These are phyloP conservation scores for Sugiyamaella marilandica DNA, from an alignment of 805 yeast genomes.

Conservation along the genomic window DNA sequence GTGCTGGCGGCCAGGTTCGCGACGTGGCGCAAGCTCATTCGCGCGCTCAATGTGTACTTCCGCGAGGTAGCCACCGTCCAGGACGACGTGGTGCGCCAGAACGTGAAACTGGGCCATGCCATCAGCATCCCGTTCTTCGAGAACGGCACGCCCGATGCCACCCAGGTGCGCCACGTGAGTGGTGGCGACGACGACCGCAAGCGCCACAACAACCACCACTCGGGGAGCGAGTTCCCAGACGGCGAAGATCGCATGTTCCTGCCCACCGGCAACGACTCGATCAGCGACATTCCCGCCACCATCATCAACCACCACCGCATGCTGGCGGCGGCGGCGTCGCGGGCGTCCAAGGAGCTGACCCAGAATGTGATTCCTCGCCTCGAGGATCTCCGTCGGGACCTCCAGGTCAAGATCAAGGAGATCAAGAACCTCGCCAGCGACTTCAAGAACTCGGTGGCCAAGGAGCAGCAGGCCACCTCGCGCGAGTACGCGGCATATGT, in stretches of 20 bases:
- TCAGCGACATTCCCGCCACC: slow-evolving; percentile 75
- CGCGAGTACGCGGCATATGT: slow-evolving; percentile 48
- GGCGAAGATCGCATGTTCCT: slow-evolving; percentile 49
- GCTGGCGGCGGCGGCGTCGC: slow-evolving; percentile 53
- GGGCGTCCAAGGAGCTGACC: slow-evolving; percentile 56
- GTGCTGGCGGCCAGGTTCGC: slow-evolving; percentile 75
- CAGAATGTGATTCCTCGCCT: slow-evolving; percentile 60
- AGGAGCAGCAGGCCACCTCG: slow-evolving; percentile 66
- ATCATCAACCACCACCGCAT: slow-evolving; percentile 61
- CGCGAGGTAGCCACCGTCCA: slow-evolving; percentile 78
- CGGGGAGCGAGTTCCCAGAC: slow-evolving; percentile 28
- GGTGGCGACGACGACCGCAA: slow-evolving; percentile 2
- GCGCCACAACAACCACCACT: background rate
- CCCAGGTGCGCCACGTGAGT: slow-evolving; percentile 14
- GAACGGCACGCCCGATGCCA: slow-evolving; percentile 29
- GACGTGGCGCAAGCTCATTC: slow-evolving; percentile 79
- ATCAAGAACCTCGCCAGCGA: slow-evolving; percentile 78
- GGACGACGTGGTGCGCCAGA: slow-evolving; percentile 84
- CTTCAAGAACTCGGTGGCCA: slow-evolving; percentile 68
- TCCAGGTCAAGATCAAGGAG: slow-evolving; percentile 79
- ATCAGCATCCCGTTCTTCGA: slow-evolving; percentile 49
- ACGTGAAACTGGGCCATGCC: slow-evolving; percentile 73
- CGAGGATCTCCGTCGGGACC: slow-evolving; percentile 67
- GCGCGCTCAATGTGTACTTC: slow-evolving; percentile 68
- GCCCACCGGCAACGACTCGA: slow-evolving; percentile 73